These are phyloP conservation scores for Macrolepiota fuliginosa DNA, from an alignment of 768 basidiomycete genomes.

Conservation along the genomic window DNA sequence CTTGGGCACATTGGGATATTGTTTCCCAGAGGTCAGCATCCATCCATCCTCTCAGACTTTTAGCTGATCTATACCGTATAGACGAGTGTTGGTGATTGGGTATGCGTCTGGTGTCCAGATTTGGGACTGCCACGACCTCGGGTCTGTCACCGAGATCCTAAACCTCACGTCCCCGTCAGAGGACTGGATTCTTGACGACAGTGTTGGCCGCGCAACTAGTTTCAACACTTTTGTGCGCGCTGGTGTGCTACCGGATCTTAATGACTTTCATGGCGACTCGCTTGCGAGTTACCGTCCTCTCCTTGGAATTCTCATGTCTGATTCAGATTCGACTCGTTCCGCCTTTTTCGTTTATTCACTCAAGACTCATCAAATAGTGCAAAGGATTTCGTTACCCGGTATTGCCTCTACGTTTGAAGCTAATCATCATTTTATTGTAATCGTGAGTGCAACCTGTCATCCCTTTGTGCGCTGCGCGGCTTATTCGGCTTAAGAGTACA, in stretches of 20 bases:
- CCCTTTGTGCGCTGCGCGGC: slow-evolving; percentile 6
- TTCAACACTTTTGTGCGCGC: slow-evolving; percentile 29
- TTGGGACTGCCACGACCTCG: slow-evolving; percentile 61
- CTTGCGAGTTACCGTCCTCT: slow-evolving; percentile 2
- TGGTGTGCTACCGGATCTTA: slow-evolving; percentile 34
- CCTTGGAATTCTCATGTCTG: slow-evolving; percentile 16
- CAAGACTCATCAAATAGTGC: slow-evolving; percentile 44
- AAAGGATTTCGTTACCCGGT: slow-evolving; percentile 41
- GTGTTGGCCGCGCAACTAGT: neutral
- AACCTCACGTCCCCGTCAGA: slow-evolving; percentile 33
- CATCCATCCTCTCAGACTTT: neutral
- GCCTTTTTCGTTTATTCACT: slow-evolving; percentile 30
- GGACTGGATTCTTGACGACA: slow-evolving; percentile 12
- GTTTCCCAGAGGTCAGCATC: neutral
- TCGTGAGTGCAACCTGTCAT: slow-evolving; percentile 41
- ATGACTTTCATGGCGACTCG: neutral
- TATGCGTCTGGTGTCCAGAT: slow-evolving; percentile 52
- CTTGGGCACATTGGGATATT: slow-evolving; percentile 7
- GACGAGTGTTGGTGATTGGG: slow-evolving; percentile 26
- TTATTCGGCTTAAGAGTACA: slow-evolving; percentile 47
- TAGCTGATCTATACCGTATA: neutral
- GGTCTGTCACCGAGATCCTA: slow-evolving; percentile 43
- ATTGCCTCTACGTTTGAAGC: slow-evolving; percentile 42
- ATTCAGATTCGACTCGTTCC: slow-evolving; percentile 14
- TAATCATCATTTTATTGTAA: slow-evolving; percentile 47